phyloP scores from a whole-genome alignment of 768 basidiomycete genomes.

The Fomitopsis serialis region DNA sequence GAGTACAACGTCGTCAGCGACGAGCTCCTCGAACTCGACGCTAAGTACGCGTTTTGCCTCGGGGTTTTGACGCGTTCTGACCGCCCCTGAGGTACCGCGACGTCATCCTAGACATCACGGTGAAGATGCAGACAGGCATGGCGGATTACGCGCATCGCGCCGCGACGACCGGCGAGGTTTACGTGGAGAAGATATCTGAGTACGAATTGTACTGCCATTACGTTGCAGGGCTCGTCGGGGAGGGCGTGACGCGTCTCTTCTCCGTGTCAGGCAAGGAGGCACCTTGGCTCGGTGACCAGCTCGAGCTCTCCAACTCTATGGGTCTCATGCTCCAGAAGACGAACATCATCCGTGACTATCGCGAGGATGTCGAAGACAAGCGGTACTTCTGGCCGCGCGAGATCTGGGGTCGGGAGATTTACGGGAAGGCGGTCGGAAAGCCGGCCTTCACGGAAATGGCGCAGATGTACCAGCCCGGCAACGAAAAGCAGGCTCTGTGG shows the following conservation, averaged over 20 bases:
- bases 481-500: slow-evolving; percentile 65
- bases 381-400: slow-evolving; percentile 94
- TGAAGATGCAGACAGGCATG: slow-evolving; percentile 94
- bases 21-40: slow-evolving; percentile 67
- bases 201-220: slow-evolving; percentile 99
- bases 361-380: slow-evolving; percentile 81
- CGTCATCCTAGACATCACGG: slow-evolving; percentile 77
- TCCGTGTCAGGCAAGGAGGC: slow-evolving; percentile 81
- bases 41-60: slow-evolving; percentile 41
- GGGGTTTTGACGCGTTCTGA: background rate
- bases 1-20: slow-evolving; percentile 79
- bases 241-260: slow-evolving; percentile 88
- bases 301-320: slow-evolving; percentile 90
- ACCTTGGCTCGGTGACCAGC: slow-evolving; percentile 66
- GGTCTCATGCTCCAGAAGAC: slow-evolving; percentile 97
- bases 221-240: slow-evolving; percentile 95
- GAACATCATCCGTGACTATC: slow-evolving; percentile 94
- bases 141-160: slow-evolving; percentile 90
- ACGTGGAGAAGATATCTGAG: slow-evolving; percentile 72
- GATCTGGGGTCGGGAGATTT: slow-evolving; percentile 67
- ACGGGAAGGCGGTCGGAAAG: slow-evolving; percentile 34
- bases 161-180: slow-evolving; percentile 60
- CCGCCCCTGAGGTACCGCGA: slow-evolving; percentile 49
- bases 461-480: slow-evolving; percentile 56
- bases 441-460: slow-evolving; percentile 55